A percentile compares a stretch with the other conserved stretches of the same genome.
Evolutionary conservation across 2,329 filamentous ascomycete species (phyloP).

Genomic region (Monosporascus sp.): DNA sequence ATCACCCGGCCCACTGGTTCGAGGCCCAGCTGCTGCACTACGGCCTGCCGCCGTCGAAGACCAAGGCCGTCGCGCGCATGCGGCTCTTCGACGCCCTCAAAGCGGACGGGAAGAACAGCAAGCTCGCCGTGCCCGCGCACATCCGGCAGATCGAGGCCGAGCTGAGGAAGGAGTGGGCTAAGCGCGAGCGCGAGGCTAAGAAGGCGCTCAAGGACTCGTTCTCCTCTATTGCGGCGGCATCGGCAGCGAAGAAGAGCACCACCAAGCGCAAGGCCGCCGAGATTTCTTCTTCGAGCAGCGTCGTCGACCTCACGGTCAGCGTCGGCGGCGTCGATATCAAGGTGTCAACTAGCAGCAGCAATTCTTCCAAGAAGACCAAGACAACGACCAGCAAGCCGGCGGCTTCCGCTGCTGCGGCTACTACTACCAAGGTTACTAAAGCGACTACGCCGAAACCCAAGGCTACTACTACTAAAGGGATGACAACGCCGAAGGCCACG

Average conservation of each 20-base stretch:
- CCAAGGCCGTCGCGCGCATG: constrained; percentile 55
- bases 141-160: constrained; percentile 46
- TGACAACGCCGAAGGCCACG: constrained; percentile 10
- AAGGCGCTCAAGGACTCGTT: constrained; percentile 24
- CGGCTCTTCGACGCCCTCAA: constrained; percentile 54
- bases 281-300: constrained; percentile 4
- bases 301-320: constrained; percentile 20
- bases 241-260: constrained; percentile 7
- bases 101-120: constrained; percentile 22
- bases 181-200: constrained; percentile 45
- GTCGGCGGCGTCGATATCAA: constrained; percentile 24
- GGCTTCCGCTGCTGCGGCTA: background rate
- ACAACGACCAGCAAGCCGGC: background rate
- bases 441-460: constrained; percentile 6
- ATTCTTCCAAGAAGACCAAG: constrained; percentile 4
- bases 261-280: constrained; percentile 25
- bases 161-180: constrained; percentile 54
- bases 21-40: constrained; percentile 60
- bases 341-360: constrained; percentile 16
- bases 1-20: constrained; percentile 57
- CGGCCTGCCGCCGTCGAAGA: constrained; percentile 50
- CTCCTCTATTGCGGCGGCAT: background rate
- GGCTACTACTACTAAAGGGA: constrained; percentile 1
- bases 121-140: constrained; percentile 42
- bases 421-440: constrained; percentile 19